Conservation (phyloP, 352 stramenopile species). For the Discostella stelligera region DNA sequence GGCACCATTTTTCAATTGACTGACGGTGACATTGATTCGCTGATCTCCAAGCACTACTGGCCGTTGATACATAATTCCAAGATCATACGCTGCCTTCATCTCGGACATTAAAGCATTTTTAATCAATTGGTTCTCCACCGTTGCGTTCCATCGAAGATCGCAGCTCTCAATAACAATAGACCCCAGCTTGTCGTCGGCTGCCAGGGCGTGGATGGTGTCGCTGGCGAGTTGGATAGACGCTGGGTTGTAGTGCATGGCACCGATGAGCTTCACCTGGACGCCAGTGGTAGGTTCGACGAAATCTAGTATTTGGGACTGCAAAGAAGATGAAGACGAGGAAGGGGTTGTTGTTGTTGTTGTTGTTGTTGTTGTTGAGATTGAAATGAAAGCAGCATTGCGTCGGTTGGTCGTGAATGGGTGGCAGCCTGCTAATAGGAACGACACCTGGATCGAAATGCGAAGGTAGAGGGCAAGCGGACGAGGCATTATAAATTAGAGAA, state of each 20-base stretch:
- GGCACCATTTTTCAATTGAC: constrained; percentile 42
- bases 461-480: constrained; percentile 1
- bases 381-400: background rate
- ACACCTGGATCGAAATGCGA: constrained; percentile 13
- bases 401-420: constrained; percentile 17
- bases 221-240: constrained; percentile 60
- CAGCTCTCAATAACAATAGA: constrained; percentile 75
- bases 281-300: constrained; percentile 62
- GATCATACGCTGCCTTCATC: constrained; percentile 63
- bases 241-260: constrained; percentile 76
- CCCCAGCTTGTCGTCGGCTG: constrained; percentile 38
- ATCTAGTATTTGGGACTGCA: constrained; percentile 57
- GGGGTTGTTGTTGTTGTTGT: background rate
- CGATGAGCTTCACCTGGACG: constrained; percentile 64
- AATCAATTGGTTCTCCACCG: constrained; percentile 54
- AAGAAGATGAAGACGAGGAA: background rate
- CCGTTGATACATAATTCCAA: constrained; percentile 50
- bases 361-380: background rate
- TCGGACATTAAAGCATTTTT: constrained; percentile 57
- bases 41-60: constrained; percentile 71
- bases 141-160: constrained; percentile 70
- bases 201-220: constrained; percentile 48
- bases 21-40: constrained; percentile 64
- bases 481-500: background rate
- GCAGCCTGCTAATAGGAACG: constrained; percentile 13